Evolutionary conservation across 164 flowering plant species (phyloP), one percentile per base, ranked within the genome.

Genomic region (Umbilicus rupestris): DNA sequence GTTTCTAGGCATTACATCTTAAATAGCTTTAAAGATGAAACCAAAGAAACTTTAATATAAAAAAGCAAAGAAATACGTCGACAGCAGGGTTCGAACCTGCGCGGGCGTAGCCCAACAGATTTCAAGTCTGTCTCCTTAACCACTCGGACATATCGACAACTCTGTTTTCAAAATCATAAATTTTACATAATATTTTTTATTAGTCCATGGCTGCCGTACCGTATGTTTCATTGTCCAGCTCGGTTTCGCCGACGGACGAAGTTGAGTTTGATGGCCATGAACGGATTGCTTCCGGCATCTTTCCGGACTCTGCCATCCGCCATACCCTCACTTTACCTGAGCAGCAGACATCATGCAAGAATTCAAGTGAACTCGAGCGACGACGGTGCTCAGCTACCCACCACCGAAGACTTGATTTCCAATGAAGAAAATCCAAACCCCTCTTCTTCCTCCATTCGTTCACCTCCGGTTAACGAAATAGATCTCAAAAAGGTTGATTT

Each of bases 61-160:
- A 4, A 37, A 37, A 45, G 0, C n/a, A 12, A 45, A 45, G 19
- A 17, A 19, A n/a, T 3, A 24, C 89, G 91, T 85, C 88, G 88
- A 84, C 92, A 87, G 89, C 93, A 89, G 89, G 89, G 87, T 77
- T 89, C 85, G 89, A 83, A 89, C 93, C 89, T 89, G 89, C 96
- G 91, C 90, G 89, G 93, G 91, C 91, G 83, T 68, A 84, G 84
- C 88, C 88, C 89, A 87, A 85, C 92, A 87, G 89, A 85, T 83
- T 85, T 89, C 92, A 83, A 85, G 89, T 82, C 87, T 80, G 89
- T 83, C 87, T 87, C 87, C 87, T 82, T 89, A 85, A 89, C 92
- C 90, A 87, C 92, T 87, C 92, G 96, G 92, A 87, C 90, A 87
- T 87, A 87, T 84, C 94, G 94, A 86, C 94, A 9, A 6, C 52